A percentile compares a stretch with the other conserved stretches of the same genome.
Evolutionary conservation across 2,329 filamentous ascomycete genomes (phyloP).

Genomic region (Paecilomyces variotii): DNA sequence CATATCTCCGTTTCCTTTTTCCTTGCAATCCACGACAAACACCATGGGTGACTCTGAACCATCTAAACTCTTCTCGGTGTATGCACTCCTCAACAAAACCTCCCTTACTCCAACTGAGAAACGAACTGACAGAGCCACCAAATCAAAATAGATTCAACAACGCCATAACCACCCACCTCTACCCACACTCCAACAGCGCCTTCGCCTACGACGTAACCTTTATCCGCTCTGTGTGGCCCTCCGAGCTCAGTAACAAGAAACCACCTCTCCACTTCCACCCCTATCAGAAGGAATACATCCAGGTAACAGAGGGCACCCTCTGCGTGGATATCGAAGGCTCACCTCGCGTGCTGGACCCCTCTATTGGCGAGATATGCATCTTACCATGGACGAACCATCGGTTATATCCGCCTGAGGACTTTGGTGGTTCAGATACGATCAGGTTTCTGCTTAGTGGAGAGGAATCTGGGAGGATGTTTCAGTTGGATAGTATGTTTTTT

Average conservation of each 20-base stretch:
- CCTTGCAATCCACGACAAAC: too few species aligned
- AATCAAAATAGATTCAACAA: conserved; percentile 1
- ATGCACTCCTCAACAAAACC: too few species aligned
- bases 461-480: conserved; percentile 17
- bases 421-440: conserved; percentile 8
- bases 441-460: conserved; percentile 18
- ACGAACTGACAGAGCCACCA: too few species aligned
- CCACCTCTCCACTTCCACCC: conserved; percentile 27
- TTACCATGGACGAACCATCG: conserved; percentile 16
- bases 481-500: conserved; percentile 25
- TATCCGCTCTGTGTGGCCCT: conserved; percentile 2
- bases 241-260: conserved; percentile 13
- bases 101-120: too few species aligned
- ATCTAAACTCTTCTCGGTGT: too few species aligned
- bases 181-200: neutral
- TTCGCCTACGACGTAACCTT: conserved; percentile 8
- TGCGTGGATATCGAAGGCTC: conserved; percentile 20
- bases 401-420: conserved; percentile 14
- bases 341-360: conserved; percentile 15
- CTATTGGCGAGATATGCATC: conserved; percentile 22
- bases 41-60: too few species aligned
- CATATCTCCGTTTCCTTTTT: too few species aligned
- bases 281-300: conserved; percentile 24
- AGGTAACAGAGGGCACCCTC: conserved; percentile 20
- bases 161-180: neutral